A percentile compares a stretch with the other conserved stretches of the same genome.
Conservation (phyloP, 345 rosid species). For the Eucalyptus polybractea region DNA sequence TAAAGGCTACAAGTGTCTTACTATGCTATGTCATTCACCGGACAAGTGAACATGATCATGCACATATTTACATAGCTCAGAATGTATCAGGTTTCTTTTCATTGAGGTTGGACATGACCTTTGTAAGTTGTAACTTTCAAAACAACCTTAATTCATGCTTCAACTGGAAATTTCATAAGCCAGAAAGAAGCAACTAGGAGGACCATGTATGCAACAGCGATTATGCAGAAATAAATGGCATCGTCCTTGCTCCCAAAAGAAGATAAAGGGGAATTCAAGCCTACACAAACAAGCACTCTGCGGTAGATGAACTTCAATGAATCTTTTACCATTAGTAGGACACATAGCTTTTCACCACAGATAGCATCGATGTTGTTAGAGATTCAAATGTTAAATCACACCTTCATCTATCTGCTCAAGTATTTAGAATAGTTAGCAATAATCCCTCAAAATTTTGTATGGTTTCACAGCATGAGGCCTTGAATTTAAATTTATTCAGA, state of each 20-base stretch:
- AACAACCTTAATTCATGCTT: neutral
- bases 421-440: neutral
- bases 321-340: neutral
- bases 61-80: neutral
- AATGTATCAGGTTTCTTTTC: neutral
- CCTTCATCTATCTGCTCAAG: neutral
- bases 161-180: neutral
- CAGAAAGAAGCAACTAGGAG: neutral
- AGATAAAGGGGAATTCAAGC: neutral
- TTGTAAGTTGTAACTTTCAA: neutral
- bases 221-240: neutral
- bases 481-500: neutral
- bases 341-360: neutral
- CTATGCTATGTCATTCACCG: neutral
- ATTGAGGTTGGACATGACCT: neutral
- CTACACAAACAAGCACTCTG: neutral
- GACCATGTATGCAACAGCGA: neutral
- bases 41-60: neutral
- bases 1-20: neutral
- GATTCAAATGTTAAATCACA: neutral
- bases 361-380: neutral
- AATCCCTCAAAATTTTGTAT: neutral
- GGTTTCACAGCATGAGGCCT: neutral
- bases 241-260: neutral
- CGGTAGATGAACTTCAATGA: neutral